Evolutionary conservation across 768 basidiomycete species (phyloP).

Genomic region (Lenzites betulinus): DNA sequence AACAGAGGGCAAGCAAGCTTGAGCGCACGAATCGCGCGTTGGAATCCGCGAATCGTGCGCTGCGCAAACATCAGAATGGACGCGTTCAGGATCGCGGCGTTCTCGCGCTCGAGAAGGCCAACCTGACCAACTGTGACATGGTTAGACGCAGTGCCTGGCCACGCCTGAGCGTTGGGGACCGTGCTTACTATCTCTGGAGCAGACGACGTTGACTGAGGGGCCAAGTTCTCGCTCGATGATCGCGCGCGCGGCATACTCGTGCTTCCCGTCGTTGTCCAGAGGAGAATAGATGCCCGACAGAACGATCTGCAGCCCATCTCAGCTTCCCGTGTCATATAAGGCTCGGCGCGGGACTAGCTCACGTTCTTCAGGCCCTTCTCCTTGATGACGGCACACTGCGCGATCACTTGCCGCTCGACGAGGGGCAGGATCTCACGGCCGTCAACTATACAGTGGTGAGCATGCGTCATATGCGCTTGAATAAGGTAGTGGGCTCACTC

Average conservation of each 20-base stretch:
- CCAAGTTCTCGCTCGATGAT: slow-evolving; percentile 48
- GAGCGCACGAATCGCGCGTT: slow-evolving; percentile 49
- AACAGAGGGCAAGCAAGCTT: slow-evolving; percentile 52
- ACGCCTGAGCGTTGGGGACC: background rate
- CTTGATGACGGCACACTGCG: slow-evolving; percentile 44
- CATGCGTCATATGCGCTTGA: slow-evolving; percentile 6
- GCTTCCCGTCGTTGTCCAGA: slow-evolving; percentile 44
- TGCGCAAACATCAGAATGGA: slow-evolving; percentile 61
- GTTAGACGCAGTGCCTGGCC: no score
- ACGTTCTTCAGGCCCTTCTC: slow-evolving; percentile 29
- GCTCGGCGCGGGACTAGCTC: background rate
- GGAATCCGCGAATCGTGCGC: slow-evolving; percentile 55
- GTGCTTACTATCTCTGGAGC: slow-evolving; percentile 29
- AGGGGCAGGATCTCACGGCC: slow-evolving; percentile 46
- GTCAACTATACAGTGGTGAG: slow-evolving; percentile 43
- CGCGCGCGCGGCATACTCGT: slow-evolving; percentile 49
- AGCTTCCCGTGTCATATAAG: background rate
- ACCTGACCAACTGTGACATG: slow-evolving; percentile 60
- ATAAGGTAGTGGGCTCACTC: slow-evolving; percentile 28
- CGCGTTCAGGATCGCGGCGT: slow-evolving; percentile 68
- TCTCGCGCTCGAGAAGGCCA: slow-evolving; percentile 64
- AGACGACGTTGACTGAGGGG: slow-evolving; percentile 29
- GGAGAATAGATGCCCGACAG: slow-evolving; percentile 52
- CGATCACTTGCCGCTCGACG: slow-evolving; percentile 45
- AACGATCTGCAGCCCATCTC: slow-evolving; percentile 35